Evolutionary conservation across 331 rosid species (phyloP), one percentile per base, ranked within the genome.

Genomic region (Telfairia occidentalis): DNA sequence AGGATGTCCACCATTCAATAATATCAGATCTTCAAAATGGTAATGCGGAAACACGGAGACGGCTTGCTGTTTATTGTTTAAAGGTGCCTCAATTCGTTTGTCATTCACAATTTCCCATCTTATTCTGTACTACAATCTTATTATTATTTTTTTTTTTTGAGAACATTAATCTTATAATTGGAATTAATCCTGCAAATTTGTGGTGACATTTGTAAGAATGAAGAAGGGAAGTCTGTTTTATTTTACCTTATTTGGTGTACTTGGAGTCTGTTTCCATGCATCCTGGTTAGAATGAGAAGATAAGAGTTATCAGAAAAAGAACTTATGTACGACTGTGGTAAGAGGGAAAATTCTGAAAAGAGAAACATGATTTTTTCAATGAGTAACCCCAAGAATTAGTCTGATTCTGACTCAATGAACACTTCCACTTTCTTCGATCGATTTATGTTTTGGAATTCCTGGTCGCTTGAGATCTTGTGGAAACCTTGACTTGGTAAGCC

Each of bases 1-100:
- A 94, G 85, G 96, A 94, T 80, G 97, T 94, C 52, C 98, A 94
- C 85, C 96, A 91, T 83, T 94, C 98, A 63, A 94, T 94, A 72
- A 94, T 94, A 81, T 84, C 98, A 13, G 98, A 94, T 88, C 97
- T 94, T 78, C 98, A 94, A 90, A 94, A 94, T 76, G 98, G 98
- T 75, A 94, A 84, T 77, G 89, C 97, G 1, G 98, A 94, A 86
- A 94, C 98, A 64, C 79, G 98, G 85, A 87, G 98, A 82, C 98
- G 97, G 50, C 90, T 94, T 69, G 98, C 98, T 53, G 98, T 91
- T 66, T 94, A 94, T 85, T 94, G 98, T 80, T 89, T 94, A 76
- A 94, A 94, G 96, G 98, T 94, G 77, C 48, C 57, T 81, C 52
- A 59, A 59, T 80, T 76, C 65, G 78, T 76, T 78, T 40, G 69